Percentiles rank a stretch among this genome's conserved stretches.
Evolutionary conservation across 2,329 filamentous ascomycete species (phyloP).

Genomic region (Penicillium fuscoglaucum): DNA sequence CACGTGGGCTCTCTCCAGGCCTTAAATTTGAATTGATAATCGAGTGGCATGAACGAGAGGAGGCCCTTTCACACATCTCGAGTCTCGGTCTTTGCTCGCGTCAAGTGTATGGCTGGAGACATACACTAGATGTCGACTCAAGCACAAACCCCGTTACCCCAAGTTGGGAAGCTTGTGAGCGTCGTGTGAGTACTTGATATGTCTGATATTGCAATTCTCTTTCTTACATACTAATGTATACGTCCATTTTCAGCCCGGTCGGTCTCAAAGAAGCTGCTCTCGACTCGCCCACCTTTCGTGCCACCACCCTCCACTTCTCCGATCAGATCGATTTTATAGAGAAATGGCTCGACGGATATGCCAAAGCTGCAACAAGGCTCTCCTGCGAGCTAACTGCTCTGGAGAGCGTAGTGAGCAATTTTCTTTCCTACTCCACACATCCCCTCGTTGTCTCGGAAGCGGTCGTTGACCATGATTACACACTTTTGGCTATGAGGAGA

Average conservation of each 20-base stretch:
- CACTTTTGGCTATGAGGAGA: conserved; percentile 78
- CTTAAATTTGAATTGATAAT: conserved; percentile 12
- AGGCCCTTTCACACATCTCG: neutral
- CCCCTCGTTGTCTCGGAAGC: conserved; percentile 74
- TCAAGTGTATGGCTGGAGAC: conserved; percentile 37
- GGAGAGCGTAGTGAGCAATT: conserved; percentile 75
- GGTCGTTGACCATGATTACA: conserved; percentile 92
- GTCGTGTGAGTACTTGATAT: conserved; percentile 41
- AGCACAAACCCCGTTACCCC: conserved; percentile 39
- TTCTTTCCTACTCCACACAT: conserved; percentile 74
- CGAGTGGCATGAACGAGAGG: neutral
- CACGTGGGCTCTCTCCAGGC: conserved; percentile 17
- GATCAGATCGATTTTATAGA: conserved; percentile 92
- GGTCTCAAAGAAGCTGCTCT: conserved; percentile 91
- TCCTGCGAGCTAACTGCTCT: conserved; percentile 68
- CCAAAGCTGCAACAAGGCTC: conserved; percentile 63
- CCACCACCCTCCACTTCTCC: conserved; percentile 78
- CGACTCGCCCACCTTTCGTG: conserved; percentile 93
- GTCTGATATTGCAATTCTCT: neutral
- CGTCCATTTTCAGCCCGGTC: conserved; percentile 62
- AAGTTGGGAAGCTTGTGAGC: conserved; percentile 49
- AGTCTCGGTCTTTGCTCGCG: conserved; percentile 17
- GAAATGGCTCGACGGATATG: conserved; percentile 80
- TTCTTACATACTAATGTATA: conserved; percentile 15
- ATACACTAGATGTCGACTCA: conserved; percentile 45